These are phyloP conservation scores for Fragilaria crotonensis DNA, from an alignment of 108 stramenopile species.

Conservation along the genomic window DNA sequence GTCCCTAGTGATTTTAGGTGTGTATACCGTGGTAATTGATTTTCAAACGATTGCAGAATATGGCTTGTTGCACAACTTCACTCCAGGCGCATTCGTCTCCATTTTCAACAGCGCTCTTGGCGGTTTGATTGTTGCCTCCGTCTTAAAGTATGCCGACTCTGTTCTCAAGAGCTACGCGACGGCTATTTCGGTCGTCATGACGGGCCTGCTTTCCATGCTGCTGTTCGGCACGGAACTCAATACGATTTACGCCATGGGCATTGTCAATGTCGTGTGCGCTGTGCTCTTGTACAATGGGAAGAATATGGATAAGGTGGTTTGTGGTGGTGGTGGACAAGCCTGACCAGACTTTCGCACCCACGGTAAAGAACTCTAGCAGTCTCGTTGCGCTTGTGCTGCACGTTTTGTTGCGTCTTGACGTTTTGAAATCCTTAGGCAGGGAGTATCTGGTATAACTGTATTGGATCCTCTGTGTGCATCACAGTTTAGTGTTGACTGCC, in stretches of 20 bases:
- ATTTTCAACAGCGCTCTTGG: constrained; percentile 43
- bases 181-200: constrained; percentile 81
- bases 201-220: constrained; percentile 64
- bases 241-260: constrained; percentile 35
- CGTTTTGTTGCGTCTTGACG: no score
- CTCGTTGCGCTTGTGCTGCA: no score
- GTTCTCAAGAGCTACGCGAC: constrained; percentile 94
- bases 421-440: no score
- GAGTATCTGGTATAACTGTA: no score
- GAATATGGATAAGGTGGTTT: constrained; percentile 23
- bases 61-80: constrained; percentile 43
- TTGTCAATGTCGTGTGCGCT: constrained; percentile 37
- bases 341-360: no score
- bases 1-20: constrained; percentile 56
- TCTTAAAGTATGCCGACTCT: constrained; percentile 85
- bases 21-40: constrained; percentile 39
- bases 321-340: no score
- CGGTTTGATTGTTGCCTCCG: constrained; percentile 57
- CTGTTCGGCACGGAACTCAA: constrained; percentile 37
- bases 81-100: constrained; percentile 17
- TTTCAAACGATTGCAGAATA: constrained; percentile 20
- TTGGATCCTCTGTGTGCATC: no score
- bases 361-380: no score
- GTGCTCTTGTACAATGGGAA: constrained; percentile 48
- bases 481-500: no score